Conservation (phyloP, 768 basidiomycete species). For the Leccinum truebloodii region DNA sequence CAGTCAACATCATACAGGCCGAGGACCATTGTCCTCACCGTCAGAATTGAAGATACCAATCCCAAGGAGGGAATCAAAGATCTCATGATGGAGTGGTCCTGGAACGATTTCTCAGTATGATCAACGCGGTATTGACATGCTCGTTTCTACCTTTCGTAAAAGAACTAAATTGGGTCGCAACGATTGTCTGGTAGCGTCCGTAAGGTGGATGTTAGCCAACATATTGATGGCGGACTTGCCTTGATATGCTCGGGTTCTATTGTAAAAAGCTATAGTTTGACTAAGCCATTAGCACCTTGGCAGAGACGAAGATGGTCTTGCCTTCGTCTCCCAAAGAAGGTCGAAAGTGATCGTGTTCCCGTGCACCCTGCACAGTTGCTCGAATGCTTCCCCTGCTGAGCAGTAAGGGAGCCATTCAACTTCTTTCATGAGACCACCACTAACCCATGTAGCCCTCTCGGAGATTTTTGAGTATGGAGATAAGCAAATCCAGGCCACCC, state of each 20-base stretch:
- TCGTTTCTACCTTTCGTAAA: conserved; percentile 37
- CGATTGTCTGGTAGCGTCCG: conserved; percentile 33
- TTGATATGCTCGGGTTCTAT: conserved; percentile 49
- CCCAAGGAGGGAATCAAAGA: conserved; percentile 40
- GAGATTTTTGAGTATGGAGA: conserved; percentile 18
- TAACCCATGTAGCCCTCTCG: conserved; percentile 28
- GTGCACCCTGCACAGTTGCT: conserved; percentile 22
- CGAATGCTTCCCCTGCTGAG: conserved; percentile 31
- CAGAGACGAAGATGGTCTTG: conserved; percentile 14
- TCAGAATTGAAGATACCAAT: conserved; percentile 60
- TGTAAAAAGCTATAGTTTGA: conserved; percentile 39
- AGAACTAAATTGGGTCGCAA: conserved; percentile 43
- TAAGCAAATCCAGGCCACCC: conserved; percentile 36
- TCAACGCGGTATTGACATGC: conserved; percentile 1
- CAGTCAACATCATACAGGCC: background rate
- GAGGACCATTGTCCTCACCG: conserved; percentile 30
- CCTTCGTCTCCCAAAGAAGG: conserved; percentile 41
- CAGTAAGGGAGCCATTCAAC: background rate
- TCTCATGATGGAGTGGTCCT: conserved; percentile 9
- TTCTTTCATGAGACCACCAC: conserved; percentile 1
- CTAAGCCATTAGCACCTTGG: background rate
- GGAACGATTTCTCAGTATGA: conserved; percentile 20
- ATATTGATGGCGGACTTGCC: conserved; percentile 12
- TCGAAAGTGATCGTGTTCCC: conserved; percentile 37
- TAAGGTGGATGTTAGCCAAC: background rate